These are phyloP conservation scores for Verticillium alfalfae DNA, from an alignment of 2,329 filamentous ascomycete genomes.

Conservation along the genomic window DNA sequence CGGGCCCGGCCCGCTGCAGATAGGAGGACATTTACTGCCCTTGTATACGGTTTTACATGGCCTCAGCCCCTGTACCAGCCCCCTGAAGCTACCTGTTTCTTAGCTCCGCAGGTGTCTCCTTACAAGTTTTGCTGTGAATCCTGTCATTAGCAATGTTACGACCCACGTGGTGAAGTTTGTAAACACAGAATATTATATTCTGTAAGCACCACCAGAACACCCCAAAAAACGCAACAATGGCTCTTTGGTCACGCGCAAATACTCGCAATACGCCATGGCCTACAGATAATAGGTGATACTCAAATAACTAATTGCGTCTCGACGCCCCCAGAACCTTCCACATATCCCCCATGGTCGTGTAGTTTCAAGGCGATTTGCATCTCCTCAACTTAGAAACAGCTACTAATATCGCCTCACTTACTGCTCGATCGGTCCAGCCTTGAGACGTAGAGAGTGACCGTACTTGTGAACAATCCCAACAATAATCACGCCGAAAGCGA, in stretches of 20 bases:
- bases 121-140: not conserved
- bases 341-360: not conserved
- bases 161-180: no score
- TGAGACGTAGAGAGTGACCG: not conserved
- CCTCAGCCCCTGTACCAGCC: no score
- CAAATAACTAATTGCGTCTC: not conserved
- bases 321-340: not conserved
- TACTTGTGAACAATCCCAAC: not conserved
- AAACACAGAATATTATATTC: not conserved
- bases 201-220: not conserved
- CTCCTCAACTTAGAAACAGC: not conserved
- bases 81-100: no score
- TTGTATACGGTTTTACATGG: no score
- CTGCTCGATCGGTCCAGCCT: not conserved
- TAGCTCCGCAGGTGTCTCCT: no score
- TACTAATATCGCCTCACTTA: not conserved
- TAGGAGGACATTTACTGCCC: no score
- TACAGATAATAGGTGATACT: not conserved
- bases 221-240: not conserved
- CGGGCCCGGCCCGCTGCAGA: no score
- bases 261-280: not conserved
- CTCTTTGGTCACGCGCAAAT: not conserved
- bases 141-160: not conserved
- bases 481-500: not conserved
- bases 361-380: not conserved